Base-by-base conservation (phyloP, 176 grass and related monocot genomes). In the Hordeum marinum region DNA sequence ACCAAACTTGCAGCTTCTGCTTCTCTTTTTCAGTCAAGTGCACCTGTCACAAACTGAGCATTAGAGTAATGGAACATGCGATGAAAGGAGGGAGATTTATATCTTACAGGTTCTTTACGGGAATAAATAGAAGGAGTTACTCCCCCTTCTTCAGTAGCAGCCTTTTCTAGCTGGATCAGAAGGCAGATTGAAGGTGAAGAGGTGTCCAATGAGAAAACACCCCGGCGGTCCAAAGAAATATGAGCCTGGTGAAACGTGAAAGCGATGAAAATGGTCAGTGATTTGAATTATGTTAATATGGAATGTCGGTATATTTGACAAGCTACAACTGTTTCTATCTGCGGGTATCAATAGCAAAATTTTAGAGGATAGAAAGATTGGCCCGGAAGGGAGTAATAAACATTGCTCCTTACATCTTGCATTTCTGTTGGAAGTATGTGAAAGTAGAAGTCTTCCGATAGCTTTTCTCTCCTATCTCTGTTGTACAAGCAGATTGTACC, bases 401-500 rank as follows among this genome's bases (percentile, higher is more conserved):
- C 31, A 32, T 26, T 83, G 50, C 58, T 68, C 86, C 92, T 96
- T 99, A 99, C 96, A 92, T 94, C 90, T 83, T 90, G 92, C 52
- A 89, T 84, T 48, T 98, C 95, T 60, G 91, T 82, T 72, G 94
- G 96, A 69, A 92, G 90, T 88, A 99, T 76, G 82, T 86, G 82
- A 76, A 96, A 96, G 79, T 89, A 92, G 82, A 94, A 99, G 81
- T 99, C 94, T 70, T 99, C 96, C 17, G 94, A 99, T 72, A 99
- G 70, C 80, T 94, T 99, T 85, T 99, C 96, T 80, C 94, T 96
- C 87, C 86, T 94, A 80, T 99, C 96, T 84, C 76, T 94, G 83
- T 96, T 99, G 88, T 99, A 99, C 90, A 99, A 92, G 90, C 96
- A 96, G 82, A 99, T 99, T 60, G 96, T 99, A 57, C 96, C 96